Percentiles rank a stretch among this genome's conserved stretches.
Conservation (phyloP, 345 rosid genomes). For the Linum lewisii region DNA sequence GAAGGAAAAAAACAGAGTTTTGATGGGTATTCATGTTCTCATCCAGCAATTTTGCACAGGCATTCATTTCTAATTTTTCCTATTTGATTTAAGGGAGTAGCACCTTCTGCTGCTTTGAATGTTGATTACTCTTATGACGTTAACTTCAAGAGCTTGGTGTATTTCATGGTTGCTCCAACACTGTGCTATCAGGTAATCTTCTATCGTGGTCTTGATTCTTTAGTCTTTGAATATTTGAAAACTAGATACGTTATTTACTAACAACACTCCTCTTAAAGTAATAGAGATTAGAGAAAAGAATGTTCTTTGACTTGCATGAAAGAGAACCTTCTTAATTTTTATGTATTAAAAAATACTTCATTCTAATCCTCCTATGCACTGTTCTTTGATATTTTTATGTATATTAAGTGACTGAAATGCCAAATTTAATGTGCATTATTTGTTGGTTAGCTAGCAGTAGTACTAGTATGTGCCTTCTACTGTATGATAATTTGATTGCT, state of each 20-base stretch:
- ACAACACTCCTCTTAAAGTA: background rate
- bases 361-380: too few relatives aligned
- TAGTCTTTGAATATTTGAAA: background rate
- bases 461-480: too few relatives aligned
- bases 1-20: background rate
- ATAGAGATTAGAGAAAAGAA: background rate
- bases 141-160: slow-evolving; percentile 67
- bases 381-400: too few relatives aligned
- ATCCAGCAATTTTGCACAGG: background rate
- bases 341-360: too few relatives aligned
- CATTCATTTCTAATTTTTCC: background rate
- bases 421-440: too few relatives aligned
- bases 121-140: slow-evolving; percentile 35
- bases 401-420: too few relatives aligned
- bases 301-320: background rate
- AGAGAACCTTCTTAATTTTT: too few relatives aligned
- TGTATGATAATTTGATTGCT: background rate
- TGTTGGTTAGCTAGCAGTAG: background rate
- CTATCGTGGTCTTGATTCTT: background rate
- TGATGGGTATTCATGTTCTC: background rate
- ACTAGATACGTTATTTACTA: too few relatives aligned
- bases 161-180: slow-evolving; percentile 97
- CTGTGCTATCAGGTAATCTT: slow-evolving; percentile 87
- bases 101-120: slow-evolving; percentile 17
- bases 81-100: slow-evolving; percentile 38